Evolutionary conservation across 2,329 filamentous ascomycete species (phyloP), one percentile per base, ranked within the genome.

Genomic region (Claviceps citrina): DNA sequence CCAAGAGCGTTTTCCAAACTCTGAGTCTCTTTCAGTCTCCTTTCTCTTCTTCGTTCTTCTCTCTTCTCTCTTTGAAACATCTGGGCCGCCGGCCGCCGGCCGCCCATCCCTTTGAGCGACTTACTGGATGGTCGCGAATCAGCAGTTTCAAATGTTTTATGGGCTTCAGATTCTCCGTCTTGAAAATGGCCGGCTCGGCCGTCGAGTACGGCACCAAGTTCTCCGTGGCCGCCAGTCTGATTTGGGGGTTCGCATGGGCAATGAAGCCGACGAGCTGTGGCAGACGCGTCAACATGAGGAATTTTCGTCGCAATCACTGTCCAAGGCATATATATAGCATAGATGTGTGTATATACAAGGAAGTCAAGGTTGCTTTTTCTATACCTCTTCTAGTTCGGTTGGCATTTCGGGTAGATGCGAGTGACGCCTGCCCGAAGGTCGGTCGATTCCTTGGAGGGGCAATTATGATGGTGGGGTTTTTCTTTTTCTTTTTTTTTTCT

Each of bases 221-320:
- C 60, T 94, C 86, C 40, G 80, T 76, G 36, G 87, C 87, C 49
- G 89, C 71, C 57, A 84, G 78, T 51, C 91, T 78, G 47, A 96
- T 85, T 57, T 94, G 83, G 31, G 85, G 84, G 57, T 93, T 94
- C 44, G 84, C 84, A 63, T 93, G 81, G 60, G 84, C 81, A 44
- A 96, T 82, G 62, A 96, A 95, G 58, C 86, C 85, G 45, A 95
- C 85, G 40, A 94, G 76, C 84, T 93, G 50, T 12, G 13, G 24
- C 6, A n/a, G 9, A 18, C 22, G 9, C 24, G 31, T 15, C 24
- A 31, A 18, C 5, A 24, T 24, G 5, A 36, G 13, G 20, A 27
- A 26, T n/a, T n/a, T n/a, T n/a, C n/a, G n/a, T 33, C 19, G 31
- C 31, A 16, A n/a, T 36, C 16, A 30, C 27, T 30, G 33, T 10